phyloP scores from a whole-genome alignment of 257 asterid species.

The Petunia axillaris region DNA sequence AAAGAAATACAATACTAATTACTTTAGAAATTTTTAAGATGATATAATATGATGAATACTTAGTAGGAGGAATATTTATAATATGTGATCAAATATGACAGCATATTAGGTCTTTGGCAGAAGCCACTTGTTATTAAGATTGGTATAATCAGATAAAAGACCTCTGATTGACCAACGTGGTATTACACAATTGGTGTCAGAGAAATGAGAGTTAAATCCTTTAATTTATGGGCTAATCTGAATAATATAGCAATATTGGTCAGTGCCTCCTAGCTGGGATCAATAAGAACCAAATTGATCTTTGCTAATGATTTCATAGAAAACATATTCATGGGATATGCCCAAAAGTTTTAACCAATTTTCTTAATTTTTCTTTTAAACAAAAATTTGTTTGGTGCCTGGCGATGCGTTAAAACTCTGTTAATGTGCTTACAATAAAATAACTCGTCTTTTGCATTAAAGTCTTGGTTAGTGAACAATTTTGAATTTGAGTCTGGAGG shows the following conservation, averaged over 20 bases:
- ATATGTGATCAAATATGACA: constrained; percentile 20
- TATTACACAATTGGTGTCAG: constrained; percentile 32
- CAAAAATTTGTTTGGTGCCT: neutral
- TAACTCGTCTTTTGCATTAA: too few species aligned
- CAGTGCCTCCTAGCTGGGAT: constrained; percentile 39
- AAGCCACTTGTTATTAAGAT: neutral
- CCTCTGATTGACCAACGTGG: constrained; percentile 33
- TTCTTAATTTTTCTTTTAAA: neutral
- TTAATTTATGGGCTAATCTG: constrained; percentile 28
- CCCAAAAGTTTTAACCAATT: constrained; percentile 27
- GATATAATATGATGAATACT: neutral
- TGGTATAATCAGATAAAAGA: constrained; percentile 22
- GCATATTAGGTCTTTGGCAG: constrained; percentile 22
- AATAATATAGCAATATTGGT: constrained; percentile 31
- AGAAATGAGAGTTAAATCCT: neutral
- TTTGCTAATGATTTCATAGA: constrained; percentile 23
- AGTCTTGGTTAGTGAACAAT: too few species aligned
- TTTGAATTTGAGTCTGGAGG: too few species aligned
- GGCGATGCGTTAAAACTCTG: too few species aligned
- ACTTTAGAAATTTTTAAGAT: neutral
- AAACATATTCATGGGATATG: constrained; percentile 45
- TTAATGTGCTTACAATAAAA: too few species aligned
- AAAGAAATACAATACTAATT: neutral
- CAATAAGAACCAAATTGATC: constrained; percentile 36
- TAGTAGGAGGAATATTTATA: neutral